Evolutionary conservation across 257 asterid genomes (phyloP), one percentile per base, ranked within the genome.

Genomic region (Ocimum tenuiflorum): DNA sequence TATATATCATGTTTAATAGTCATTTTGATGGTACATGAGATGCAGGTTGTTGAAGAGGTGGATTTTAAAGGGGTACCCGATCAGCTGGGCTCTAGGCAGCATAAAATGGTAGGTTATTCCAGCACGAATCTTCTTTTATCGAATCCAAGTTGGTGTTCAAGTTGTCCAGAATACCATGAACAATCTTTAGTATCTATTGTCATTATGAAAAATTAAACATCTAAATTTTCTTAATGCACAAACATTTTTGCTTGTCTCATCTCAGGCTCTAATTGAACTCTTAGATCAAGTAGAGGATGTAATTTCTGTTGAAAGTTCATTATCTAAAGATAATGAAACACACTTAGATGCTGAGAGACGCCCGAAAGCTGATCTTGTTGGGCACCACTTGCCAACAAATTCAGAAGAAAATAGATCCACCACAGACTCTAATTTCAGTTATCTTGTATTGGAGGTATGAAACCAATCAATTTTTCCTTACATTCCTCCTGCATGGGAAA

Each of bases 251-350:
- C n/a, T n/a, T 47, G 19, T 69, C 45, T 53, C 68, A 51, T 67
- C 29, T 38, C 85, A 92, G 97, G 96, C 95, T 65, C 75, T 92
- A 73, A 87, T 92, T 50, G 99, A 92, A 72, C 92, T 89, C 58
- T 73, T 92, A 79, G 99, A 92, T 83, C 83, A 92, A 87, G 99
- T 92, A 38, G 95, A 86, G 80, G 95, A 86, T 76, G 96, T 83
- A 42, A 87, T 89, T 58, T 85, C 89, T 11, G 96, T 76, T 66
- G 88, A 89, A 68, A 79, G 82, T 67, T 68, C 86, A 19, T 51
- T 33, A 63, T 56, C 63, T 60, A 73, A 77, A 70, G 83, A 76
- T 51, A 72, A 67, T 8, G 66, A 67, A 56, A 52, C 72, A 70
- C 45, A 73, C 43, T 36, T 39, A 69, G 84, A 73, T 60, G 72